Evolutionary conservation across 2,329 filamentous ascomycete species (phyloP).

Genomic region (Didymella sp.): DNA sequence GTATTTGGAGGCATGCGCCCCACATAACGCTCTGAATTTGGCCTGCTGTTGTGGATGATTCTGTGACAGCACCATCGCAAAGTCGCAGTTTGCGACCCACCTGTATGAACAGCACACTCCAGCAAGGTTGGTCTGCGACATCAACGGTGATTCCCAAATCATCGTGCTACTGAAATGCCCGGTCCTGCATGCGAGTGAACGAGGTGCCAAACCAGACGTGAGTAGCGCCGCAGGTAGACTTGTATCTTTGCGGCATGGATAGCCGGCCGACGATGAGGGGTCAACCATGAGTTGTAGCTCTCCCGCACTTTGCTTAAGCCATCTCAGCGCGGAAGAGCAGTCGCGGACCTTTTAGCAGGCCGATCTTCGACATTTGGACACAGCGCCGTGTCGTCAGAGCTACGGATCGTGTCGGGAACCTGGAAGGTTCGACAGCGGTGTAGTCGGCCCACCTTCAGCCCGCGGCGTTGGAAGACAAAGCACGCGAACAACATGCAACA

Average conservation of each 20-base stretch:
- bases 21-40: conserved; percentile 5
- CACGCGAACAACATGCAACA: conserved; percentile 30
- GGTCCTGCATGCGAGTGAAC: conserved; percentile 42
- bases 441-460: conserved; percentile 31
- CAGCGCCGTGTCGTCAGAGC: conserved; percentile 24
- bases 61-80: conserved; percentile 16
- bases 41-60: conserved; percentile 20
- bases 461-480: conserved; percentile 36
- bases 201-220: conserved; percentile 36
- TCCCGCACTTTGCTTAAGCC: conserved; percentile 42
- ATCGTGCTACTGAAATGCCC: conserved; percentile 16
- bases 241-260: conserved; percentile 34
- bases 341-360: conserved; percentile 31
- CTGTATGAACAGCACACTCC: conserved; percentile 12
- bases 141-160: neutral
- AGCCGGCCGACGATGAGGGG: conserved; percentile 38
- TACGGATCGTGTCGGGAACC: conserved; percentile 35
- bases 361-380: conserved; percentile 28
- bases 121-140: neutral
- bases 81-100: conserved; percentile 17
- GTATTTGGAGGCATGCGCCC: conserved; percentile 14
- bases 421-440: conserved; percentile 39
- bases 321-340: conserved; percentile 23
- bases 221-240: conserved; percentile 40
- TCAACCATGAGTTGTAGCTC: conserved; percentile 32